phyloP scores from a whole-genome alignment of 2,329 filamentous ascomycete species.

The Thelonectria discophora region DNA sequence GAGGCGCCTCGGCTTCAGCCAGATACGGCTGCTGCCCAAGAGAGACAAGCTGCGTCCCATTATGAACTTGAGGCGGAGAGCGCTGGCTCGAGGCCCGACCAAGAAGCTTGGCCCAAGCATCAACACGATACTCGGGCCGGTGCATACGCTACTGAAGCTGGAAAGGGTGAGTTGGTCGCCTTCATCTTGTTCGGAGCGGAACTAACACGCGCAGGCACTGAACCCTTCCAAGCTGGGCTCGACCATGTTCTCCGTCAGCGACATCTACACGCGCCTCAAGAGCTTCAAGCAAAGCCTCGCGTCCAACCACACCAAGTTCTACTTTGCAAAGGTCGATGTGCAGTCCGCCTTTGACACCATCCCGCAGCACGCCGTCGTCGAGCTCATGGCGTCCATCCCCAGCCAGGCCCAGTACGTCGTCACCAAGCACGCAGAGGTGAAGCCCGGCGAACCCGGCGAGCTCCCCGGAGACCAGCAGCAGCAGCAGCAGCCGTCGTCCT shows the following conservation, averaged over 20 bases:
- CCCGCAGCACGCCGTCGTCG: constrained; percentile 78
- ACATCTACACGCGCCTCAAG: constrained; percentile 79
- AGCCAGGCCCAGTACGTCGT: constrained; percentile 72
- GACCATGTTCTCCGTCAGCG: constrained; percentile 81
- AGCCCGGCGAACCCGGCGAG: constrained; percentile 51
- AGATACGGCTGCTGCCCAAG: constrained; percentile 86
- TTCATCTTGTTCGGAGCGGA: not conserved
- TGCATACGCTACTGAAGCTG: constrained; percentile 79
- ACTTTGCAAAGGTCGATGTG: constrained; percentile 93
- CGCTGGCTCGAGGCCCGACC: constrained; percentile 66
- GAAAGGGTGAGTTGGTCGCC: constrained; percentile 69
- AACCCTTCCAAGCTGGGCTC: constrained; percentile 74
- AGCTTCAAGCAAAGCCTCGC: constrained; percentile 68
- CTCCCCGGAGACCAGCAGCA: constrained; percentile 12
- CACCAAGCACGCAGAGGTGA: constrained; percentile 78
- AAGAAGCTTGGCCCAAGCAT: constrained; percentile 63
- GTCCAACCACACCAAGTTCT: constrained; percentile 60
- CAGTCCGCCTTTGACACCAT: constrained; percentile 95
- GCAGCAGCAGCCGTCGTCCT: constrained; percentile 35
- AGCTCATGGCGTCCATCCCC: constrained; percentile 68
- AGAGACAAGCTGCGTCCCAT: constrained; percentile 80
- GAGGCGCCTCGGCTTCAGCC: constrained; percentile 77
- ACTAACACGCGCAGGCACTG: constrained; percentile 45
- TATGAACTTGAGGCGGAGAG: constrained; percentile 80
- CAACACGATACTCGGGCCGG: constrained; percentile 69